Conservation (phyloP, 768 basidiomycete species). For the Cubamyces sp. region DNA sequence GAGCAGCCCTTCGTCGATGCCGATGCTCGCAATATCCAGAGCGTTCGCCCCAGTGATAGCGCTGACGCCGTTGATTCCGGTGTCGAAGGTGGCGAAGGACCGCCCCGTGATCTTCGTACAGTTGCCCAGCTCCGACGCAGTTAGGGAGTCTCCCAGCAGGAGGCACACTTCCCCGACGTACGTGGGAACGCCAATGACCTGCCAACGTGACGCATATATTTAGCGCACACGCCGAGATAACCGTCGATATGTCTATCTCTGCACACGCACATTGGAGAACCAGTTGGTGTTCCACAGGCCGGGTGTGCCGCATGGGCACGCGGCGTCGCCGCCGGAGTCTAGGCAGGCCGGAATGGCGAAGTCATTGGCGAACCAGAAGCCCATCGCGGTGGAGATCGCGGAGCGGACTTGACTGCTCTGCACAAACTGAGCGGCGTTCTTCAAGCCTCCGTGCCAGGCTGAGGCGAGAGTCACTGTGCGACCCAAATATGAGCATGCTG, state of each 20-base stretch:
- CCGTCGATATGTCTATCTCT: neutral
- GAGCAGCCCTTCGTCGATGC: slow-evolving; percentile 52
- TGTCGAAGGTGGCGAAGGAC: slow-evolving; percentile 51
- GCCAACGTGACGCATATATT: neutral
- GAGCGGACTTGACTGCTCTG: slow-evolving; percentile 43
- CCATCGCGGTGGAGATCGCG: slow-evolving; percentile 54
- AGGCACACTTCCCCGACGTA: slow-evolving; percentile 59
- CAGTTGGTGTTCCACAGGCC: slow-evolving; percentile 65
- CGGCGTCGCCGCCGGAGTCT: slow-evolving; percentile 52
- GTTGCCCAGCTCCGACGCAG: slow-evolving; percentile 44
- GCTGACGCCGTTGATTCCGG: slow-evolving; percentile 43
- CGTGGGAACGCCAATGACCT: slow-evolving; percentile 64
- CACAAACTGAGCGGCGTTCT: slow-evolving; percentile 45
- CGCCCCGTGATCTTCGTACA: slow-evolving; percentile 57
- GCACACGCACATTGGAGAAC: slow-evolving; percentile 54
- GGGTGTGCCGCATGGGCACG: slow-evolving; percentile 60
- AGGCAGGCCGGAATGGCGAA: slow-evolving; percentile 57
- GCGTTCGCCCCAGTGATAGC: slow-evolving; percentile 62
- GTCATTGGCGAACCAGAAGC: slow-evolving; percentile 65
- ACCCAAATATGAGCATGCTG: neutral
- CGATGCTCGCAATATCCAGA: slow-evolving; percentile 64
- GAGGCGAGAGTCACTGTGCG: slow-evolving; percentile 54
- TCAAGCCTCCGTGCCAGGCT: slow-evolving; percentile 57
- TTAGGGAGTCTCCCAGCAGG: slow-evolving; percentile 53
- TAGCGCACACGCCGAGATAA: neutral